A percentile compares a stretch with the other conserved stretches of the same genome.
phyloP scores from a whole-genome alignment of 2,329 filamentous ascomycete genomes.

The Fusarium ambrosium region DNA sequence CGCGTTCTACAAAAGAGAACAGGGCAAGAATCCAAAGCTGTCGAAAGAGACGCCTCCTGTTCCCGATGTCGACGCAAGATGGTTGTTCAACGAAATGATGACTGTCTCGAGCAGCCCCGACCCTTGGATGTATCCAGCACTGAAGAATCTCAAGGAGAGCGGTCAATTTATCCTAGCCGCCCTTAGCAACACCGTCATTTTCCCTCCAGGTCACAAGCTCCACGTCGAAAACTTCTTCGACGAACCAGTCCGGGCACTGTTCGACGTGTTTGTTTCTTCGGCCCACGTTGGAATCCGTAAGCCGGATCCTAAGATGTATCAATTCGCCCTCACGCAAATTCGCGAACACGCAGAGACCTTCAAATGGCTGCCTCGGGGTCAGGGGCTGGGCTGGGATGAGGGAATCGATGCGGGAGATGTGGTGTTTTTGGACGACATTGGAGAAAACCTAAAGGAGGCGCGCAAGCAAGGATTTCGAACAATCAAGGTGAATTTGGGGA shows the following conservation, averaged over 20 bases:
- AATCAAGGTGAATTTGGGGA: constrained; percentile 86
- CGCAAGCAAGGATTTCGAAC: constrained; percentile 82
- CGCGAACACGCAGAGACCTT: constrained; percentile 72
- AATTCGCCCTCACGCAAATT: constrained; percentile 76
- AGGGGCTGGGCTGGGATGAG: constrained; percentile 58
- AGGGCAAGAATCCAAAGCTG: constrained; percentile 57
- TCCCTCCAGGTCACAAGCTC: constrained; percentile 80
- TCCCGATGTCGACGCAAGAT: constrained; percentile 81
- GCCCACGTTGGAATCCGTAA: constrained; percentile 91
- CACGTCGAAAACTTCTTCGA: constrained; percentile 63
- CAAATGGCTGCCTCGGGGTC: constrained; percentile 55
- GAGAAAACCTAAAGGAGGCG: constrained; percentile 88
- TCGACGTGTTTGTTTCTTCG: constrained; percentile 90
- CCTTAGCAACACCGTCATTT: constrained; percentile 90
- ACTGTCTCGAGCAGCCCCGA: constrained; percentile 76
- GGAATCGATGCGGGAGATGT: constrained; percentile 76
- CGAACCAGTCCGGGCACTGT: constrained; percentile 74
- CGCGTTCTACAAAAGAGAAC: constrained; percentile 68
- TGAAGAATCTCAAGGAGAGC: constrained; percentile 75
- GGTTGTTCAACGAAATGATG: constrained; percentile 96
- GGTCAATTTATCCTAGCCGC: constrained; percentile 81
- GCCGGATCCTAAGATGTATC: constrained; percentile 86
- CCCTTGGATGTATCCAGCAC: constrained; percentile 88
- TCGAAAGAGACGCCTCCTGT: constrained; percentile 67
- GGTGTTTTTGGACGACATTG: constrained; percentile 94